phyloP scores from a whole-genome alignment of 2,329 filamentous ascomycete species.

The Penicillium sp. region DNA sequence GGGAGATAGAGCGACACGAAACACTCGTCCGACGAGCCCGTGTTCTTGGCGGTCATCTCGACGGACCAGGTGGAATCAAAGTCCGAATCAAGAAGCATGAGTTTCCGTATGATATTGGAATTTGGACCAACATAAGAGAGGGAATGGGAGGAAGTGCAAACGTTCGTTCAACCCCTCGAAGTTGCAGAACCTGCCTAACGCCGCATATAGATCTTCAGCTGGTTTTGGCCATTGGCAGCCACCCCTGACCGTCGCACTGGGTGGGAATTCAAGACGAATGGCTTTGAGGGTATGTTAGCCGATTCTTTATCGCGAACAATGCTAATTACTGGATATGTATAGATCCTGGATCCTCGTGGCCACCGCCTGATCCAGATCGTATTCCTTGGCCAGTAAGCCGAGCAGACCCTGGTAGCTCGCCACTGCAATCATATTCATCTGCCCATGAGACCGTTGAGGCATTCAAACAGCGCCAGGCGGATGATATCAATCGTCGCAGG shows the following conservation, averaged over 20 bases:
- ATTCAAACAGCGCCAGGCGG: slow-evolving; percentile 55
- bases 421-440: slow-evolving; percentile 31
- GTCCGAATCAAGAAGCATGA: slow-evolving; percentile 60
- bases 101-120: slow-evolving; percentile 65
- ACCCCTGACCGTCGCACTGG: slow-evolving; percentile 51
- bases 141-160: slow-evolving; percentile 58
- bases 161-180: slow-evolving; percentile 24
- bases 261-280: slow-evolving; percentile 57
- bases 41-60: slow-evolving; percentile 57
- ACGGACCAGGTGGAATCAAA: slow-evolving; percentile 56
- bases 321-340: neutral
- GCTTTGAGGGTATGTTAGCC: slow-evolving; percentile 53
- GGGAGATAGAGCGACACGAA: slow-evolving; percentile 56
- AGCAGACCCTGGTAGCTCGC: slow-evolving; percentile 23
- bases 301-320: neutral
- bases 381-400: slow-evolving; percentile 40
- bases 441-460: slow-evolving; percentile 49
- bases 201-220: slow-evolving; percentile 46
- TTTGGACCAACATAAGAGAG: slow-evolving; percentile 59
- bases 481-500: slow-evolving; percentile 49
- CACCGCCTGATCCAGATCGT: slow-evolving; percentile 51
- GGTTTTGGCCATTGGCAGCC: slow-evolving; percentile 61
- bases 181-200: slow-evolving; percentile 1
- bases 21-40: slow-evolving; percentile 48
- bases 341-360: slow-evolving; percentile 45